Conservation (phyloP, 2,329 filamentous ascomycete genomes). For the Aquanectria penicillioides region DNA sequence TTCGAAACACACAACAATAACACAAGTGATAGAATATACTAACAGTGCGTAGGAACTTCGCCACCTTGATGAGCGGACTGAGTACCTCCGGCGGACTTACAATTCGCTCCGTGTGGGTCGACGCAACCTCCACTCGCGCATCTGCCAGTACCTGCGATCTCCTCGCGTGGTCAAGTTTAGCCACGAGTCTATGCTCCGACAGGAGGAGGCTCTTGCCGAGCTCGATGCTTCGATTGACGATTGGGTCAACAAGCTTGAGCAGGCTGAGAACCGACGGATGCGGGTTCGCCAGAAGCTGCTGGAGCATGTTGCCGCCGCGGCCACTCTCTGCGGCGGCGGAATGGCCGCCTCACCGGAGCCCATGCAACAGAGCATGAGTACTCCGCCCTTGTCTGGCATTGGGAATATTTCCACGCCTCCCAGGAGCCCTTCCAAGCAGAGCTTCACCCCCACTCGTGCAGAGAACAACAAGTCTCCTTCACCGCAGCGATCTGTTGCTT, state of each 20-base stretch:
- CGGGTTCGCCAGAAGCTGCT: slow-evolving; percentile 82
- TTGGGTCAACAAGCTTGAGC: slow-evolving; percentile 82
- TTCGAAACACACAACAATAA: background rate
- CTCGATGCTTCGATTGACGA: slow-evolving; percentile 83
- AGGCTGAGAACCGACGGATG: slow-evolving; percentile 80
- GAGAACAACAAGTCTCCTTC: slow-evolving; percentile 55
- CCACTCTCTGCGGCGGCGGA: slow-evolving; percentile 56
- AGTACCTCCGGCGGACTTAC: slow-evolving; percentile 82
- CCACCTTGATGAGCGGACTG: slow-evolving; percentile 79
- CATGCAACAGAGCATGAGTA: slow-evolving; percentile 54
- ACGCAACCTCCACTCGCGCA: slow-evolving; percentile 79
- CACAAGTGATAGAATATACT: background rate
- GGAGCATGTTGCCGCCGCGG: slow-evolving; percentile 81
- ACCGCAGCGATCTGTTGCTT: slow-evolving; percentile 61
- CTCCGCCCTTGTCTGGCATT: slow-evolving; percentile 47
- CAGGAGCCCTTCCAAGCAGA: slow-evolving; percentile 64
- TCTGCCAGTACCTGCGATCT: slow-evolving; percentile 80
- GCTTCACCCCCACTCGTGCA: slow-evolving; percentile 45
- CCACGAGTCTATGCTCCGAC: slow-evolving; percentile 78
- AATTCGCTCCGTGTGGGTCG: slow-evolving; percentile 79
- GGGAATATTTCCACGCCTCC: slow-evolving; percentile 66
- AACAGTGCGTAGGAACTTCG: slow-evolving; percentile 70
- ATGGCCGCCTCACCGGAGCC: slow-evolving; percentile 50
- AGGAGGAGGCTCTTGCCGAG: slow-evolving; percentile 82
- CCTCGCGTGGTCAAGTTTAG: slow-evolving; percentile 77